phyloP scores from a whole-genome alignment of 768 basidiomycete genomes.

The Termitomyces sp. region DNA sequence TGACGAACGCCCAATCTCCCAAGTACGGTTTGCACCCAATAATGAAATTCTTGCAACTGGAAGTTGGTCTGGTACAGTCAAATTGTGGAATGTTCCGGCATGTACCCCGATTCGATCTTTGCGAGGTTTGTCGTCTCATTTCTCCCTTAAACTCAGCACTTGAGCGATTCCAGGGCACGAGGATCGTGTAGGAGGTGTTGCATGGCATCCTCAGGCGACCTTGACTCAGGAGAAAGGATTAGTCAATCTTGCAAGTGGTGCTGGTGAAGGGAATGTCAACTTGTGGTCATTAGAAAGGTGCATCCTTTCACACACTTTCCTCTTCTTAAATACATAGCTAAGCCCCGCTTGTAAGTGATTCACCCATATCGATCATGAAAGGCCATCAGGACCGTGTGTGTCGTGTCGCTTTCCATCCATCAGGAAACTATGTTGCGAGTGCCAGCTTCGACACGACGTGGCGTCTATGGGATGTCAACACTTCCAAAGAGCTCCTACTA shows the following conservation, averaged over 20 bases:
- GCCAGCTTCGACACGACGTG: constrained; percentile 98
- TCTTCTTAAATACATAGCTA: not conserved
- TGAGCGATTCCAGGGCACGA: constrained; percentile 59
- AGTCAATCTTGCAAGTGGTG: constrained; percentile 89
- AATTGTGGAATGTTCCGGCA: constrained; percentile 92
- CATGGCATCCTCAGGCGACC: constrained; percentile 96
- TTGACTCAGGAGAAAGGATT: constrained; percentile 55
- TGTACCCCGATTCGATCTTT: constrained; percentile 77
- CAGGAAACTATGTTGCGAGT: constrained; percentile 88
- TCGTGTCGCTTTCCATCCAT: constrained; percentile 95
- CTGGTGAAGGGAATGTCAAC: constrained; percentile 80
- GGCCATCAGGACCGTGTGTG: constrained; percentile 92
- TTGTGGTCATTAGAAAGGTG: constrained; percentile 89
- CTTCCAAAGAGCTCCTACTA: constrained; percentile 74
- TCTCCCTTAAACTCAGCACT: constrained; percentile 1
- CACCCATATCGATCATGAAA: constrained; percentile 79
- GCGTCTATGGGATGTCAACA: constrained; percentile 93
- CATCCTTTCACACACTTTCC: constrained; percentile 13
- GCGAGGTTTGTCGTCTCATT: constrained; percentile 45
- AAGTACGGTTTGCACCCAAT: constrained; percentile 93
- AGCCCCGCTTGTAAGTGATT: constrained; percentile 50
- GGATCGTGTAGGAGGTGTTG: constrained; percentile 92
- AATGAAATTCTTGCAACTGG: constrained; percentile 85
- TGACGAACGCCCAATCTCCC: constrained; percentile 90
- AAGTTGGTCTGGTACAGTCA: constrained; percentile 94